Evolutionary conservation across 2,329 filamentous ascomycete species (phyloP), one percentile per base, ranked within the genome.

Genomic region (Fusarium aywerte): DNA sequence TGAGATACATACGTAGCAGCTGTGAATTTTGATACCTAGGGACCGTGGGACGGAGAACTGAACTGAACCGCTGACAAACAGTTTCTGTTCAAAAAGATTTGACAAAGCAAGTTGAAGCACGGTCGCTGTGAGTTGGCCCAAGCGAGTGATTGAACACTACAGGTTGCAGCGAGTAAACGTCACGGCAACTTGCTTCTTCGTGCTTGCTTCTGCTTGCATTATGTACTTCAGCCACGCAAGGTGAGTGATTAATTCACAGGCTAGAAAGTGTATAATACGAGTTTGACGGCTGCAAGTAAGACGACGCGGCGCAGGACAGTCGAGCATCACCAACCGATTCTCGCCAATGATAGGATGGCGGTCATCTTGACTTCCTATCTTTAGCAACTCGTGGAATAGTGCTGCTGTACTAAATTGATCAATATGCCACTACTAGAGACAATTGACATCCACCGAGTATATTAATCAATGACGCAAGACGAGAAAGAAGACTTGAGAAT

Each of bases 211-310:
- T 66, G 48, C 48, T 38, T 56, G 51, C 55, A 51, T 38, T 42
- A 62, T 49, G 44, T 47, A 33, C 20, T n/a, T 43, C 33, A 58
- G 36, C 56, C 61, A 66, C 61, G 48, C 60, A 44, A 68, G 36
- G 53, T 68, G 56, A 62, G 56, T 62, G 51, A 50, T 58, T 51
- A 49, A 47, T 53, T 53, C 43, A 53, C 50, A 56, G 47, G 42
- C 35, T 47, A 33, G 29, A 36, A 49, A 62, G 39, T 35, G 36
- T 18, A 54, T 25, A 40, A 40, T 48, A 56, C 20, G 52, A 45
- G 35, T 66, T 42, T 48, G 61, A 65, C 61, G 49, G 47, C 53
- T 63, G 49, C 47, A 35, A 49, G 57, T 68, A 52, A 69, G 44
- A 69, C 65, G 53, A 55, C 47, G 15, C 38, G 18, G 25, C 42